Base-by-base conservation (phyloP, 768 basidiomycete species). In the Strobilomyces echinocephalus region DNA sequence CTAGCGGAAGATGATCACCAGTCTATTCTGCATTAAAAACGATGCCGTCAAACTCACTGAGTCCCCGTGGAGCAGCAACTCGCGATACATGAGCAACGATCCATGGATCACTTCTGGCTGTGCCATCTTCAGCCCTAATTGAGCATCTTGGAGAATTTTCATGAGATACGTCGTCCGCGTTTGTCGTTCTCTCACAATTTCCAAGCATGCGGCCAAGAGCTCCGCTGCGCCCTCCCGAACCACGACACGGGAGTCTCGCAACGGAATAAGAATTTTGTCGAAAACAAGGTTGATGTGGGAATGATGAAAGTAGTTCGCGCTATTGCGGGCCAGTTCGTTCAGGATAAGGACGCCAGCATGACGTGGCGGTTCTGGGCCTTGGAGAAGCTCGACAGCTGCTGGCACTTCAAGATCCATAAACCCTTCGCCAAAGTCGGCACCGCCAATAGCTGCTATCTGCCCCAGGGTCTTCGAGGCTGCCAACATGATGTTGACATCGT, bases 271-370 rank as follows among this genome's bases (percentile, higher is more conserved):
- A 50, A 99, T 92, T 69, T 93, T 93, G 67, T 94, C 93, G 47
- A 98, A 86, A 12, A 97, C 88, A 36, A 88, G 79, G 49, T 81
- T 80, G 20, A 98, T 93, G 70, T 92, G 88, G 2, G 89, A 81
- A 61, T 92, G 85, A 61, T 92, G 85, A 70, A 97, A 95, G 62
- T 93, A 86, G 8, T 77, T 82, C 0, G 91, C 88, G 58, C 88
- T 94, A 69, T 93, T 88, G 28, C 84, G 80, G 2, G 97, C 95
- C 39, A 99, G 78, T 70, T 97, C 95, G 71, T 95, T 95, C 36
- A 98, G 71, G 45, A 97, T 90, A 49, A 98, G 81, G 2, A 97
- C 94, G 1, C 94, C 95, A 0, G 92, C 92, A 70, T 97, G 95
- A 51, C 95, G 81, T 2, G 88, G 85, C 26, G 87, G 80, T 66